Base-by-base conservation (phyloP, 2,329 filamentous ascomycete genomes). In the Fusarium sp. region DNA sequence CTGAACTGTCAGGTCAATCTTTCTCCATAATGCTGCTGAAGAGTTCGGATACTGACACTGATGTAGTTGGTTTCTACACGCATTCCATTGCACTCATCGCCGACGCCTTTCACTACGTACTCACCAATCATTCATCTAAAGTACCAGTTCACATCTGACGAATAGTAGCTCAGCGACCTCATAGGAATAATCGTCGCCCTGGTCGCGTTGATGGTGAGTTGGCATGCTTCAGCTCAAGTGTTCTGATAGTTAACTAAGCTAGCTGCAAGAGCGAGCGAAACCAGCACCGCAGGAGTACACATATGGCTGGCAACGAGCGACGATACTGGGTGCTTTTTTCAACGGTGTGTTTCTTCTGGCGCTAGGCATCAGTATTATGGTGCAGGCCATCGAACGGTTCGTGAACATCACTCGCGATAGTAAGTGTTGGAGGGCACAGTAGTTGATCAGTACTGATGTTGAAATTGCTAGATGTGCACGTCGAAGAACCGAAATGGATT, bases 301-400 rank as follows among this genome's bases (percentile, higher is more conserved):
- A 0, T 94, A 92, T 71, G 92, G 92, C n/a, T 94, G 91, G 91
- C 90, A 92, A 60, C 86, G 92, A 32, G 91, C 91, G 18, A 86
- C 88, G n/a, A 78, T 94, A 2, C 82, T 94, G 0, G 92, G 92
- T 7, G 91, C 91, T 24, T 94, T 94, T 78, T 94, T 94, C 84
- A 94, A 94, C 74, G 92, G 92, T 16, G 89, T 90, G 2, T 92
- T 94, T 62, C 84, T 94, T 2, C 79, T 94, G 18, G 91, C 90
- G 1, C 81, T 94, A 4, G 91, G 91, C 2, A 79, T 94, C 37
- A 93, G 90, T 77, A 92, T 94, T 52, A 85, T 91, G 34, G 80
- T 94, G 4, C 92, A 94, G 75, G 90, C 91, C 0, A 84, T 94
- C 53, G 91, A 94, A 78, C 83, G 91, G 37, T 93, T 93, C 74